Evolutionary conservation across 306 rosid genomes (phyloP), one percentile per base, ranked within the genome.

Genomic region (Gastrolobium bilobum): DNA sequence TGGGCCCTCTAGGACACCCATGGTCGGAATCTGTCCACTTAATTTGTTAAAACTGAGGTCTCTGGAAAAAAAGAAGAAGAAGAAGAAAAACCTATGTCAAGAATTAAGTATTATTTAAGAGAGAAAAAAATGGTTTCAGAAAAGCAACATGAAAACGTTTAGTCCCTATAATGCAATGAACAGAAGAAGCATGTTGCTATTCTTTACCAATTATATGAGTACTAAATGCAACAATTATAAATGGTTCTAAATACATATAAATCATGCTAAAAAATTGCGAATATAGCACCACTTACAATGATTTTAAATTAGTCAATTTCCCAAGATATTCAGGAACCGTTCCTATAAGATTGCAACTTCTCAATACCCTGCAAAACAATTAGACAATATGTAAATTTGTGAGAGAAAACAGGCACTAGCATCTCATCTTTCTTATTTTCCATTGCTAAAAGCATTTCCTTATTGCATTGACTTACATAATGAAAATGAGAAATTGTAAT

Each of bases 301-400:
- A 71, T 82, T 57, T 77, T 76, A 93, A 80, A 2, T 4, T 69
- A 2, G 40, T 53, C 62, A 93, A 67, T 5, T 59, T 7, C 54
- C 78, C 89, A 4, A 93, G 86, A 82, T 75, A 88, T 3, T 81
- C 83, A 29, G 83, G 85, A 43, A 72, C 63, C 0, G 30, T n/a
- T 51, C 88, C 85, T 58, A 51, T 57, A 42, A 85, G 79, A 68
- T 85, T 81, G 83, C 88, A 81, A 51, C 85, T 85, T 83, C 88
- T 81, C 70, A 85, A 20, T 44, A 85, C 34, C 48, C 88, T 84
- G 79, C 0, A 4, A 77, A 71, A 39, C 15, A 50, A 50, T 66
- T 48, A 1, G 14, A 54, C 34, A 75, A 59, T 0, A 47, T 62
- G 52, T 20, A 20, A 20, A 20, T 20, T 20, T 20, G 26, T 9